Conservation (phyloP, 257 asterid genomes). For the Cruciata laevipes region DNA sequence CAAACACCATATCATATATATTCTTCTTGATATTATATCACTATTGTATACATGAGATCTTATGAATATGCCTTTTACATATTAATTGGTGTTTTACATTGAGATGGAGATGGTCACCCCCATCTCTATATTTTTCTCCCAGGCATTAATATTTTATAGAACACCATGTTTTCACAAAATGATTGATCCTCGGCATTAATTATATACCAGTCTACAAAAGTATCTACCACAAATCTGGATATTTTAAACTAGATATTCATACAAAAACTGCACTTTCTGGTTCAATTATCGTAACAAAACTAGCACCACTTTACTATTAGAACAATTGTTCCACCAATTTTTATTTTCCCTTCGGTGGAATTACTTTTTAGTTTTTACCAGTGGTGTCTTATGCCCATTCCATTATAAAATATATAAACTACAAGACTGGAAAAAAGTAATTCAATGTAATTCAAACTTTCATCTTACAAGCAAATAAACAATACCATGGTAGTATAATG, state of each 20-base stretch:
- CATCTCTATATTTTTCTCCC: neutral
- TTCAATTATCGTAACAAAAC: neutral
- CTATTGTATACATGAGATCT: neutral
- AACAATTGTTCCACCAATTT: slow-evolving; percentile 1
- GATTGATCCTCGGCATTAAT: neutral
- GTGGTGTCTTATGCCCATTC: neutral
- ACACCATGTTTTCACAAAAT: neutral
- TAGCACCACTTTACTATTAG: neutral
- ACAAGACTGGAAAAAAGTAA: neutral
- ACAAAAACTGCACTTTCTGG: neutral
- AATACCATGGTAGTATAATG: neutral
- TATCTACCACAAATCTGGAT: neutral
- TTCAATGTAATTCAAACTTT: neutral
- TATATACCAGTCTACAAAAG: neutral
- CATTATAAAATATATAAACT: neutral
- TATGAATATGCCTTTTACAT: neutral
- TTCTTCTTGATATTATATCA: neutral
- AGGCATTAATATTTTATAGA: neutral
- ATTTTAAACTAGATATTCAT: neutral
- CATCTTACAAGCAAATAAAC: neutral
- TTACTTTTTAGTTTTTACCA: neutral
- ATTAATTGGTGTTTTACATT: neutral
- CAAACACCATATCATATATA: neutral
- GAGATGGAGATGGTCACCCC: neutral
- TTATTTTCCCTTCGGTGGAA: neutral